A percentile compares a stretch with the other conserved stretches of the same genome.
Evolutionary conservation across 225 moss, liverwort and hornwort genomes (phyloP).

Genomic region (Straminergon stramineum): DNA sequence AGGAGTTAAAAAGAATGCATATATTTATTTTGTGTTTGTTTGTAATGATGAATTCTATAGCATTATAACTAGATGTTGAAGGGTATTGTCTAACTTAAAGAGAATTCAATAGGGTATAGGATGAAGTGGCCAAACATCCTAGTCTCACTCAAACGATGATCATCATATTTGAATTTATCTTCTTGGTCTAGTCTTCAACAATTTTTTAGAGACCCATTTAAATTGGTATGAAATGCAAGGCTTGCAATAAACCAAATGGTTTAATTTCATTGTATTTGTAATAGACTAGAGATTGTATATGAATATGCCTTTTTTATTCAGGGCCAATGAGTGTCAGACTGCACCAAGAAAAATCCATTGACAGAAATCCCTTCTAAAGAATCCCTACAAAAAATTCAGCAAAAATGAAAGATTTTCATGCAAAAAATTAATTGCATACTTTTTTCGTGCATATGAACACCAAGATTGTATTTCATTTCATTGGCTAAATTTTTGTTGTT

Average conservation of each 20-base stretch:
- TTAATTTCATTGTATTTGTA: background rate
- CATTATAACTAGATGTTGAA: background rate
- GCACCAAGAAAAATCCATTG: background rate
- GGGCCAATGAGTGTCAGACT: background rate
- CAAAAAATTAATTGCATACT: background rate
- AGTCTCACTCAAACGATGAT: background rate
- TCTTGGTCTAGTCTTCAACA: background rate
- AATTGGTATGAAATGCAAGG: background rate
- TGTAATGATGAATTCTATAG: background rate
- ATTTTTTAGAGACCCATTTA: background rate
- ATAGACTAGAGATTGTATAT: background rate
- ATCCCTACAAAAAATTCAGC: background rate
- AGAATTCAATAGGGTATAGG: accelerated
- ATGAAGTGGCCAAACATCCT: background rate
- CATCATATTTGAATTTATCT: background rate
- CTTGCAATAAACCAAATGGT: background rate
- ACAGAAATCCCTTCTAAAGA: background rate
- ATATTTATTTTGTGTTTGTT: background rate
- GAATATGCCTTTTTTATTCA: background rate
- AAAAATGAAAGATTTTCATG: background rate
- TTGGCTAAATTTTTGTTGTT: background rate
- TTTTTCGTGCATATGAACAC: background rate
- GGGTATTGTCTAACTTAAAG: background rate
- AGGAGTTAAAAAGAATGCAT: background rate
- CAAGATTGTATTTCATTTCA: background rate